A percentile compares a stretch with the other conserved stretches of the same genome.
These are phyloP conservation scores for Phialophora macrospora DNA, from an alignment of 2,329 filamentous ascomycete genomes.

Conservation along the genomic window DNA sequence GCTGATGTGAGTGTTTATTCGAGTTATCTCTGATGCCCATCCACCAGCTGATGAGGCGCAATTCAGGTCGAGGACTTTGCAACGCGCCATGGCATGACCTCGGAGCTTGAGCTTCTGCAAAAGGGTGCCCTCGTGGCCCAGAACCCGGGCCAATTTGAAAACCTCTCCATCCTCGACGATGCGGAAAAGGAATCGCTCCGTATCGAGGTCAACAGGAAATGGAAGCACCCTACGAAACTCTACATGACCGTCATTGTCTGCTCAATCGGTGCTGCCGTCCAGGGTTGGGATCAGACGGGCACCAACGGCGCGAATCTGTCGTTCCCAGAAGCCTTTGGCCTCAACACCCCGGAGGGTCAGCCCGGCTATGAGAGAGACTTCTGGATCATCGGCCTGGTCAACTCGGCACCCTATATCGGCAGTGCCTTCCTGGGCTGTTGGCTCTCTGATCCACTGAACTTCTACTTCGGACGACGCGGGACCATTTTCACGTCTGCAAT, in stretches of 20 bases:
- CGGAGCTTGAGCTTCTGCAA: slow-evolving; percentile 23
- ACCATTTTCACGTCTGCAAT: slow-evolving; percentile 44
- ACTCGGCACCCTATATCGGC: slow-evolving; percentile 60
- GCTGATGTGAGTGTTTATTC: slow-evolving; percentile 40
- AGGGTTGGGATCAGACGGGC: slow-evolving; percentile 53
- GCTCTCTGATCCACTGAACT: slow-evolving; percentile 42
- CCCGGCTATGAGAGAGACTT: slow-evolving; percentile 36
- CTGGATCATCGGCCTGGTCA: slow-evolving; percentile 55
- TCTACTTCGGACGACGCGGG: slow-evolving; percentile 41
- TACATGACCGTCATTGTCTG: slow-evolving; percentile 49
- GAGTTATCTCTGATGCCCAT: background rate
- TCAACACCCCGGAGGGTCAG: slow-evolving; percentile 36
- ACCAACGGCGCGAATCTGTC: slow-evolving; percentile 53
- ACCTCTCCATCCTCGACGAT: slow-evolving; percentile 43
- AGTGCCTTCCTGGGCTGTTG: slow-evolving; percentile 62
- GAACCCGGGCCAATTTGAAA: slow-evolving; percentile 33
- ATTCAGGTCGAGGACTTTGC: slow-evolving; percentile 43
- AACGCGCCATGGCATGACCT: slow-evolving; percentile 12
- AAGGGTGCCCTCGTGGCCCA: slow-evolving; percentile 43
- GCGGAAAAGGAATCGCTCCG: slow-evolving; percentile 45
- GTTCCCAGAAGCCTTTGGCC: slow-evolving; percentile 47
- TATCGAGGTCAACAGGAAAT: slow-evolving; percentile 44
- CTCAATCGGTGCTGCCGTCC: slow-evolving; percentile 51
- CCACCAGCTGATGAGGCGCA: background rate
- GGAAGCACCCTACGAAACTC: slow-evolving; percentile 46